Evolutionary conservation across 768 basidiomycete genomes (phyloP).

Genomic region (Suillus brevipes): DNA sequence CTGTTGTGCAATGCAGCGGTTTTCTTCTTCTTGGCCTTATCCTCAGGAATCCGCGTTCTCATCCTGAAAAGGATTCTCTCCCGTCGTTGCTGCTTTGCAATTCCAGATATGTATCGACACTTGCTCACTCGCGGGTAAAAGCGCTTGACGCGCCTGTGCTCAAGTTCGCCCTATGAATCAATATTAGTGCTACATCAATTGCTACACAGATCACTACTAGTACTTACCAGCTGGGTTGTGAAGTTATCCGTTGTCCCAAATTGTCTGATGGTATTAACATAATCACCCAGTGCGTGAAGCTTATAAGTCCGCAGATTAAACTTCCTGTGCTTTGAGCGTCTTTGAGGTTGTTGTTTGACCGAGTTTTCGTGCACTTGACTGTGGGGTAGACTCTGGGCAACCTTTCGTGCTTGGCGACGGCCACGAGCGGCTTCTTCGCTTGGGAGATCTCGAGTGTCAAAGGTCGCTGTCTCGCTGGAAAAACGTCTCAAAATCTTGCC

Average conservation of each 20-base stretch:
- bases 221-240: too few relatives aligned
- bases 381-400: not conserved
- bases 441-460: conserved; percentile 33
- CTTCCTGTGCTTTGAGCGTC: not conserved
- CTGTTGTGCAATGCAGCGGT: not conserved
- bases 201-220: too few relatives aligned
- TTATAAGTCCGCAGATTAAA: conserved; percentile 15
- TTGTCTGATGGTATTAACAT: not conserved
- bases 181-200: not conserved
- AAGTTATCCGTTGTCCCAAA: conserved; percentile 38
- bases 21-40: too few relatives aligned
- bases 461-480: conserved; percentile 20
- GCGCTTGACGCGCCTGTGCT: conserved; percentile 39
- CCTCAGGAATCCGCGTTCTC: too few relatives aligned
- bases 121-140: conserved; percentile 41
- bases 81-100: conserved; percentile 27
- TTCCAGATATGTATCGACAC: conserved; percentile 26
- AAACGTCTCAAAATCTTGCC: conserved; percentile 29
- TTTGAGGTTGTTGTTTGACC: not conserved
- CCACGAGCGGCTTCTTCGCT: conserved; percentile 29
- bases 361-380: conserved; percentile 12
- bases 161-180: conserved; percentile 35
- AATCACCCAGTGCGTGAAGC: conserved; percentile 14
- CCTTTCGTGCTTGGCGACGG: conserved; percentile 7
- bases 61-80: conserved; percentile 8